A percentile compares a stretch with the other conserved stretches of the same genome.
Evolutionary conservation across 257 asterid species (phyloP).

Genomic region (Hygrophila difformis): DNA sequence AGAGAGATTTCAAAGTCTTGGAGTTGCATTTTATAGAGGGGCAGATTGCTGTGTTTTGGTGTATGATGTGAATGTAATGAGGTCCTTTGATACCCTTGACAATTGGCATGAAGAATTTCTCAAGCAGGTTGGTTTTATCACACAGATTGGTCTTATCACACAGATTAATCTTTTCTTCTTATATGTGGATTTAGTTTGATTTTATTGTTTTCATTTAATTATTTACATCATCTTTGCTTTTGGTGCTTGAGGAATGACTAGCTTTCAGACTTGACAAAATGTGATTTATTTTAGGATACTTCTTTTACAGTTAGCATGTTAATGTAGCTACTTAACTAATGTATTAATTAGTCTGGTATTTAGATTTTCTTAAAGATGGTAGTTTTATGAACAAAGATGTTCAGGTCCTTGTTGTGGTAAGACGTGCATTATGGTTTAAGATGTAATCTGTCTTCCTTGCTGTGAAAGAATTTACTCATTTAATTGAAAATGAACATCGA

Average conservation of each 20-base stretch:
- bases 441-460: too few species aligned
- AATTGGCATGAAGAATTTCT: slow-evolving; percentile 98
- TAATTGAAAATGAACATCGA: background rate
- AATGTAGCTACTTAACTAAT: too few species aligned
- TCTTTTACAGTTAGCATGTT: too few species aligned
- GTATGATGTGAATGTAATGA: slow-evolving; percentile 84
- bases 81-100: slow-evolving; percentile 86
- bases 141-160: too few species aligned
- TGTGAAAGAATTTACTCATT: background rate
- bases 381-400: too few species aligned
- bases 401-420: background rate
- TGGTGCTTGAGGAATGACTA: too few species aligned
- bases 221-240: too few species aligned
- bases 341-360: too few species aligned
- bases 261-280: too few species aligned
- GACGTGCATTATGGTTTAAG: background rate
- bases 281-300: too few species aligned
- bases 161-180: background rate
- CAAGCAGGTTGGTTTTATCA: slow-evolving; percentile 60
- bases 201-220: background rate
- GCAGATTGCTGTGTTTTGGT: slow-evolving; percentile 95
- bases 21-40: slow-evolving; percentile 94
- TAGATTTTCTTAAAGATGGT: too few species aligned
- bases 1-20: slow-evolving; percentile 97
- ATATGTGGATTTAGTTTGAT: slow-evolving; percentile 6